Evolutionary conservation across 441 rosid species (phyloP), one percentile per base, ranked within the genome.

Genomic region (Syzygium malaccense): DNA sequence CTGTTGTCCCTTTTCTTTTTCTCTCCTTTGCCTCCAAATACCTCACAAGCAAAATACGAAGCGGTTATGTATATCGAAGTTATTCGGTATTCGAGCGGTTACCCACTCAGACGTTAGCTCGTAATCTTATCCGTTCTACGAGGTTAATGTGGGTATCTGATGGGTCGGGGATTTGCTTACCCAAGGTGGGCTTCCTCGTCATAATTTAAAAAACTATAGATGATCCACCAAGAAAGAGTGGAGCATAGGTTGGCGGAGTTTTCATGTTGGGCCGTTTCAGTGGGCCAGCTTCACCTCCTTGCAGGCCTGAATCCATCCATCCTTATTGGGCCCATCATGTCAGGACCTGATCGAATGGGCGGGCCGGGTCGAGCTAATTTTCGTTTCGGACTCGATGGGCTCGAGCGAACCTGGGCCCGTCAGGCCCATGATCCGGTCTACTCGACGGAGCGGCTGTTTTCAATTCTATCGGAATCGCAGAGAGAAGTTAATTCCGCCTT

Each of bases 371-470:
- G 28, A 5, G 33, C 4, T 33, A 20, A 17, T 62, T 62, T 62
- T n/a, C 37, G 3, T 6, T 62, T 62, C 15, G 25, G 33, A 37
- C 14, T 19, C 6, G 26, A 1, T 33, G 28, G 79, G 48, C 48
- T 33, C 5, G 48, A 12, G 25, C 1, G 48, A 19, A 0, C 25
- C 26, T 0, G 41, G 1, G 79, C 25, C 25, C 4, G 23, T 19
- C 9, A 8, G 13, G 14, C 45, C 41, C 33, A 66, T 66, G 78
- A 66, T 32, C 78, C 14, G 79, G 45, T 68, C 26, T 9, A 4
- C 25, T 9, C 26, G 71, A 17, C 18, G 78, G 45, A 32, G 45
- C 45, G 19, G 45, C 4, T 32, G 78, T 66, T 66, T 66, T 32
- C 78, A 18, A 32, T 66, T 66, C 45, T 18, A 8, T 32, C 3